phyloP scores from a whole-genome alignment of 164 flowering plant genomes.

The Akebia trifoliata region DNA sequence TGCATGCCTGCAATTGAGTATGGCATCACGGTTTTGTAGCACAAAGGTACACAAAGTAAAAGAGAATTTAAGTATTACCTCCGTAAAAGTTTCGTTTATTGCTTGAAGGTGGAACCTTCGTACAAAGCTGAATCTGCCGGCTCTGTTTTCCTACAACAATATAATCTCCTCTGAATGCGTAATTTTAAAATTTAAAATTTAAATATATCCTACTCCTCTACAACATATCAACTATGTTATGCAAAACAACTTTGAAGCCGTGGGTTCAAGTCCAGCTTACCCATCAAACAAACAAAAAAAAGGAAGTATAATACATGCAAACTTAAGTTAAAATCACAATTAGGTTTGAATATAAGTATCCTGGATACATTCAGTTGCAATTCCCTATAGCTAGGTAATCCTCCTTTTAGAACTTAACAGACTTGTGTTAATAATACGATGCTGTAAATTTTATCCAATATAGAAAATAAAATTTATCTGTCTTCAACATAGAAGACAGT shows the following conservation, averaged over 20 bases:
- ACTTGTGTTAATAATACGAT: no score
- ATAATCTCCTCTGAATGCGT: slow-evolving; percentile 3
- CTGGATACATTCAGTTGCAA: neutral
- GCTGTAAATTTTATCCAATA: no score
- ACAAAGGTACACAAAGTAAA: slow-evolving; percentile 1
- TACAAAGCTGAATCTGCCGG: slow-evolving; percentile 63
- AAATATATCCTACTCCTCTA: no score
- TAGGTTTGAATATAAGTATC: neutral
- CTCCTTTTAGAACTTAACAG: no score
- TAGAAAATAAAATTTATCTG: no score
- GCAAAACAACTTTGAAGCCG: no score
- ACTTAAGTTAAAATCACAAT: neutral
- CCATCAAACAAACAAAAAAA: no score
- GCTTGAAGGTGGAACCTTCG: slow-evolving; percentile 72
- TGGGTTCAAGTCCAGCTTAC: no score
- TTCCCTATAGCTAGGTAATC: neutral
- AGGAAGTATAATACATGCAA: no score
- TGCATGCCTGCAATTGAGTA: slow-evolving; percentile 1
- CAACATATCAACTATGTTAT: no score
- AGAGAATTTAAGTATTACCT: slow-evolving; percentile 33
- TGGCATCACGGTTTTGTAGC: neutral
- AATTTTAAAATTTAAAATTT: neutral
- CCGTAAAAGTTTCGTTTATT: slow-evolving; percentile 60
- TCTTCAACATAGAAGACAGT: no score
- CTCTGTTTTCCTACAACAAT: slow-evolving; percentile 58